Evolutionary conservation across 306 rosid genomes (phyloP).

Genomic region (Ormosia emarginata): DNA sequence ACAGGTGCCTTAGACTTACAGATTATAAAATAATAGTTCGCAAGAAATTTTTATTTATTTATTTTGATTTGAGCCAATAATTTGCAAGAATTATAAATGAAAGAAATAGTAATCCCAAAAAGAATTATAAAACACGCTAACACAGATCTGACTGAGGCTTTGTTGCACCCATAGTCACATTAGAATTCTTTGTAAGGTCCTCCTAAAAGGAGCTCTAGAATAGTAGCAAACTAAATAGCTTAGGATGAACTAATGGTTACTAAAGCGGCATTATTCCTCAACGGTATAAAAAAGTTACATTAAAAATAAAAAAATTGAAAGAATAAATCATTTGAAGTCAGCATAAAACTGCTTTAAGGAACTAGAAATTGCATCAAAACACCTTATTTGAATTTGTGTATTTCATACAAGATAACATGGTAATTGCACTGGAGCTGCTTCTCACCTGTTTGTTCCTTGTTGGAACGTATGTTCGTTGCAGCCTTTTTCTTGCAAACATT

Average conservation of each 20-base stretch:
- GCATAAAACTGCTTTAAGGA: not conserved
- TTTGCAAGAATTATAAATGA: not conserved
- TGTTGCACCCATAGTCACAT: not conserved
- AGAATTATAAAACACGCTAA: not conserved
- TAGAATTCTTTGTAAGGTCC: not conserved
- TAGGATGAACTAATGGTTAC: not conserved
- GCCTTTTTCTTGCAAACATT: constrained; percentile 98
- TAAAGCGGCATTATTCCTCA: not conserved
- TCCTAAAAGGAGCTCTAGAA: not conserved
- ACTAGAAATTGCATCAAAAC: not conserved
- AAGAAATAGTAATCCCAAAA: not conserved
- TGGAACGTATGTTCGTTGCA: constrained; percentile 92
- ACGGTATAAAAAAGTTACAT: not conserved
- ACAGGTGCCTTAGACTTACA: not conserved
- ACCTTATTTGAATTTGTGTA: not conserved
- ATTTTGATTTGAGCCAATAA: not conserved
- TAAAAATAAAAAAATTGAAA: not conserved
- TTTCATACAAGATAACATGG: not conserved
- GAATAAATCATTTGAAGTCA: not conserved
- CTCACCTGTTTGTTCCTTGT: constrained; percentile 90
- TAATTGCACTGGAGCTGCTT: constrained; percentile 17
- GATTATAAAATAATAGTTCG: not conserved
- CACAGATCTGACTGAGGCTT: not conserved
- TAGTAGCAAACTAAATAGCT: not conserved
- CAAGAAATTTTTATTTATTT: not conserved